phyloP scores from a whole-genome alignment of 441 rosid species.

The Cnidoscolus chayamansa region DNA sequence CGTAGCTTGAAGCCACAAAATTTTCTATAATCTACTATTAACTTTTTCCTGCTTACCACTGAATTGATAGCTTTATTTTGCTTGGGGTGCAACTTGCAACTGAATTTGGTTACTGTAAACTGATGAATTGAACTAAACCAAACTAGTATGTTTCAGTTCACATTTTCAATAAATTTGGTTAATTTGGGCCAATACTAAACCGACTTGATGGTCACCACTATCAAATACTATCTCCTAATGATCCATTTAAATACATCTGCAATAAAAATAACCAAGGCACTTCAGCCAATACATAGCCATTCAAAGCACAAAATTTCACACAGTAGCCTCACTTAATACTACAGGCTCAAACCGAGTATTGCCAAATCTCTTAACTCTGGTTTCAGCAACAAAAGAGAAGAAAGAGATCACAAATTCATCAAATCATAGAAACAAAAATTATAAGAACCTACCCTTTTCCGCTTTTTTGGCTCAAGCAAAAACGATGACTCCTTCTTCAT shows the following conservation, averaged over 20 bases:
- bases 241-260: not conserved
- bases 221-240: not conserved
- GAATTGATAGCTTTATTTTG: no score
- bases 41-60: no score
- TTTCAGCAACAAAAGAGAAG: not conserved
- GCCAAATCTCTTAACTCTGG: not conserved
- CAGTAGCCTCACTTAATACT: not conserved
- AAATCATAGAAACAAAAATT: not conserved
- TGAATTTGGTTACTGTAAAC: no score
- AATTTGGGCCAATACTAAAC: no score
- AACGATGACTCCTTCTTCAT: conserved; percentile 57
- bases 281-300: not conserved
- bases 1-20: no score
- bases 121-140: no score
- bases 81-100: no score
- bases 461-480: conserved; percentile 49
- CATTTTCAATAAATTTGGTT: no score
- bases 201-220: no score
- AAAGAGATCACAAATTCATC: not conserved
- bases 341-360: not conserved
- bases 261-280: not conserved
- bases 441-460: conserved; percentile 67
- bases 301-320: not conserved
- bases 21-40: no score
- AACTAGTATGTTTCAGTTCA: no score